Base-by-base conservation (phyloP, 176 grass and related monocot genomes). In the Raddia distichophylla region DNA sequence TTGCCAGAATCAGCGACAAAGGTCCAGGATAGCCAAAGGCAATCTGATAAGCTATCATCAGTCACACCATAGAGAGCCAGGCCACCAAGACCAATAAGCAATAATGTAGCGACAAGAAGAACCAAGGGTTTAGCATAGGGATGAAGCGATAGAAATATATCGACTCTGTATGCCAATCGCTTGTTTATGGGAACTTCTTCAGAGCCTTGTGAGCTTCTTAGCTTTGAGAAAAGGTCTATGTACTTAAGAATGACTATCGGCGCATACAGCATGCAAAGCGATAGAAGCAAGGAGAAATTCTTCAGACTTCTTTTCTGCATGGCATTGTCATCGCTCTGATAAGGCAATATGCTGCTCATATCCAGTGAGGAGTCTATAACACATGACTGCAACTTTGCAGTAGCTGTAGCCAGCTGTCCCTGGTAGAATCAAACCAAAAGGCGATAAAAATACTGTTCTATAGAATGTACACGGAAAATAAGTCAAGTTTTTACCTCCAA, bases 1-100 rank as follows among this genome's bases (percentile, higher is more conserved):
- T 94, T 94, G n/a, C 92, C 92, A 0, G 92, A 88, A 82, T 94
- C 92, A 70, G 92, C 92, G 0, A 94, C 80, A 43, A 91, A 94
- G 69, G 86, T 91, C 92, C 92, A 94, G 3, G 92, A 91, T 12
- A 91, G 49, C 92, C 92, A 94, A 35, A 94, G 80, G 75, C 88
- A 94, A 77, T 91, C 88, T 40, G 83, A 79, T 17, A 91, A 64
- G 66, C 83, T 89, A 86, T 91, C 92, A 65, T 88, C 86, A 8
- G 80, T 94, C 15, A 94, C 92, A 16, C 88, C 92, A 69, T 88
- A 94, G 7, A 94, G 80, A 73, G 92, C 88, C 67, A 91, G 37
- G 5, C 88, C 80, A 0, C 92, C 92, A 84, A 94, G 88, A 55
- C 83, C 86, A 20, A 94, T 94, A 46, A 94, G 86, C 74, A 94